phyloP scores from a whole-genome alignment of 805 yeast species.

The Gaillardinia entomophila region DNA sequence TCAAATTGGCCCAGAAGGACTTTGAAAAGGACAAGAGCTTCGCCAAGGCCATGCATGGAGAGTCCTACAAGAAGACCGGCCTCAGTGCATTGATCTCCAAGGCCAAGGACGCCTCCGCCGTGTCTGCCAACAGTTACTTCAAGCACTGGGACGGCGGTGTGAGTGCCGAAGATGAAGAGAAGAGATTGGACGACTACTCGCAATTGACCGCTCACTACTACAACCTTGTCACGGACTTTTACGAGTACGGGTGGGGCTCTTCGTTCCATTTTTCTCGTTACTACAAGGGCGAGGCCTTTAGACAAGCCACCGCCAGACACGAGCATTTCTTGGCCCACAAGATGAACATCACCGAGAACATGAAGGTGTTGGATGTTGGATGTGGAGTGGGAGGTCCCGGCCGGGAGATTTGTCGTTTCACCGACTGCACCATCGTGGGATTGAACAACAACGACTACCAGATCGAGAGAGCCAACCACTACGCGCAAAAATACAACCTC shows the following conservation, averaged over 20 bases:
- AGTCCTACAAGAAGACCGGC: slow-evolving; percentile 62
- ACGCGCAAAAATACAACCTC: slow-evolving; percentile 62
- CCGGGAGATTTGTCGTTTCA: slow-evolving; percentile 88
- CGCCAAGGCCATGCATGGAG: slow-evolving; percentile 84
- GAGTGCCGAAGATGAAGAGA: slow-evolving; percentile 61
- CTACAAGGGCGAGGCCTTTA: slow-evolving; percentile 88
- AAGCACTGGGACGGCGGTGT: slow-evolving; percentile 96
- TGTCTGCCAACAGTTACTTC: slow-evolving; percentile 85
- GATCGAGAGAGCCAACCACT: slow-evolving; percentile 82
- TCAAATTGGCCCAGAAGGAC: slow-evolving; percentile 43
- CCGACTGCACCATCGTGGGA: slow-evolving; percentile 82
- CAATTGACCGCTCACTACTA: slow-evolving; percentile 91
- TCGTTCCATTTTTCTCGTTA: slow-evolving; percentile 96
- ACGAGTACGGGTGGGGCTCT: slow-evolving; percentile 99
- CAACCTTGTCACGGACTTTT: slow-evolving; percentile 94
- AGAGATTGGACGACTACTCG: slow-evolving; percentile 80
- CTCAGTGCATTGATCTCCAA: slow-evolving; percentile 71
- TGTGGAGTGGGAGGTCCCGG: slow-evolving; percentile 99
- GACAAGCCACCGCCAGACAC: slow-evolving; percentile 94
- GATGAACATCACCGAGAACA: slow-evolving; percentile 71
- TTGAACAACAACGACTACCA: slow-evolving; percentile 96
- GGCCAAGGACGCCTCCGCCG: slow-evolving; percentile 67
- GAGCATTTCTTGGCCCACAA: slow-evolving; percentile 90
- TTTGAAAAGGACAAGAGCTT: slow-evolving; percentile 61
- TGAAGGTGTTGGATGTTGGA: slow-evolving; percentile 94